Percentiles rank a stretch among this genome's conserved stretches.
Conservation (phyloP, 108 stramenopile species). For the Fistulifera pelliculosa region DNA sequence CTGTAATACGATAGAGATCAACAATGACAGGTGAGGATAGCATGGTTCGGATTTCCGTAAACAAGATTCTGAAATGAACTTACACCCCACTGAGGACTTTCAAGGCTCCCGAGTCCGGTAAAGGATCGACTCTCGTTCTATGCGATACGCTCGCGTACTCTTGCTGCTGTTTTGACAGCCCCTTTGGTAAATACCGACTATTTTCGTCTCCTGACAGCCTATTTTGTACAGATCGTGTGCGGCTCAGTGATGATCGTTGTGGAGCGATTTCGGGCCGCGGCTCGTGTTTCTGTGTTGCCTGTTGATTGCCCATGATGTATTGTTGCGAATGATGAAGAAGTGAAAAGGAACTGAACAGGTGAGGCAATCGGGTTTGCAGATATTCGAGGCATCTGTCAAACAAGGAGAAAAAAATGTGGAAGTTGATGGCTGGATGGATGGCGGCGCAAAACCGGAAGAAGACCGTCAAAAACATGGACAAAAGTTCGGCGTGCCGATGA, state of each 20-base stretch:
- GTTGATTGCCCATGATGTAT: not conserved
- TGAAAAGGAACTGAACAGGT: not conserved
- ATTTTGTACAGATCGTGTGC: constrained; percentile 5
- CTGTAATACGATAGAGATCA: too few relatives aligned
- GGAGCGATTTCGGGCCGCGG: not conserved
- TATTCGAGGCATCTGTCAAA: too few relatives aligned
- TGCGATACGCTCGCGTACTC: constrained; percentile 10
- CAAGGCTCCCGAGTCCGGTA: not conserved
- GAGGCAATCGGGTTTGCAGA: not conserved
- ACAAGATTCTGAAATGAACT: too few relatives aligned
- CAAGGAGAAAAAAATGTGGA: too few relatives aligned
- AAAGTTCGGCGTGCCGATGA: too few relatives aligned
- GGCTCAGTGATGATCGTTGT: not conserved
- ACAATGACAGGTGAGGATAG: too few relatives aligned
- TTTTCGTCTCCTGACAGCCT: constrained; percentile 4
- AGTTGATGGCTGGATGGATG: too few relatives aligned
- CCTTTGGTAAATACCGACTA: constrained; percentile 29
- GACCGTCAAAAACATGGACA: too few relatives aligned
- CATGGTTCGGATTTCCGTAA: too few relatives aligned
- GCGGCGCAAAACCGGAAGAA: too few relatives aligned
- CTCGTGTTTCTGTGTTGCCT: constrained; percentile 1
- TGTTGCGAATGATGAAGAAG: constrained; percentile 1
- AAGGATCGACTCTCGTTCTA: not conserved
- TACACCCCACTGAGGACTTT: constrained; percentile 61
- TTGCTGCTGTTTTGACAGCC: constrained; percentile 25